Conservation (phyloP, 2,329 filamentous ascomycete genomes). For the Penicillium corylophilum region DNA sequence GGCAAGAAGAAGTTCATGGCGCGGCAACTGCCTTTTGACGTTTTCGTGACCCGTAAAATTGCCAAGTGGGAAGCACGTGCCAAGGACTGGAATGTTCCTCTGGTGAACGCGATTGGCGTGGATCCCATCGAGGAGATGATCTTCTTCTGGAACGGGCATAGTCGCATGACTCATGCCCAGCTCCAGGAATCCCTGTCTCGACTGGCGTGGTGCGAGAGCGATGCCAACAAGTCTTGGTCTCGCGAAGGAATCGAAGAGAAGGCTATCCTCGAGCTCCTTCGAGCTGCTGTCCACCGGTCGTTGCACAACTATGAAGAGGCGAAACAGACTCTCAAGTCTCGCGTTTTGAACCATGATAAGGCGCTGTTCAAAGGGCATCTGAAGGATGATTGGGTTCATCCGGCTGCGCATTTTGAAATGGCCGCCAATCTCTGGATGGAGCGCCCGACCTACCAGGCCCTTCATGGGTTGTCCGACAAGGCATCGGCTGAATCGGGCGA, state of each 20-base stretch:
- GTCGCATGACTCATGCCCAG: conserved; percentile 69
- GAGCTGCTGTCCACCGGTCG: conserved; percentile 64
- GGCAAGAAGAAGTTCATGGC: conserved; percentile 91
- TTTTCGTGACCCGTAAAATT: conserved; percentile 79
- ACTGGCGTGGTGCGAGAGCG: conserved; percentile 68
- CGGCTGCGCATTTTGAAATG: conserved; percentile 82
- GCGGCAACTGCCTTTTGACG: conserved; percentile 82
- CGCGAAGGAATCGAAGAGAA: conserved; percentile 58
- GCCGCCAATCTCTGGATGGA: conserved; percentile 79
- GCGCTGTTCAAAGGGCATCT: conserved; percentile 52
- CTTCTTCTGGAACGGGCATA: conserved; percentile 88
- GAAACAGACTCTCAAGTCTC: conserved; percentile 58
- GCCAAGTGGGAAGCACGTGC: conserved; percentile 82
- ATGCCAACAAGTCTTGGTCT: conserved; percentile 53
- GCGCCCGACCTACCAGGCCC: conserved; percentile 40
- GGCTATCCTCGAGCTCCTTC: conserved; percentile 66
- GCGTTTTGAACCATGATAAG: conserved; percentile 62
- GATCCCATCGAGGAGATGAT: conserved; percentile 87
- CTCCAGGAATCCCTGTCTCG: conserved; percentile 62
- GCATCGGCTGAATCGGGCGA: background rate
- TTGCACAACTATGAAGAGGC: conserved; percentile 65
- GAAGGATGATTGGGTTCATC: conserved; percentile 62
- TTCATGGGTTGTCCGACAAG: conserved; percentile 25
- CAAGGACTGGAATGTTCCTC: conserved; percentile 62
- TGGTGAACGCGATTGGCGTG: conserved; percentile 78